Conservation (phyloP, 2,329 filamentous ascomycete genomes). For the Colletotrichum siamense region DNA sequence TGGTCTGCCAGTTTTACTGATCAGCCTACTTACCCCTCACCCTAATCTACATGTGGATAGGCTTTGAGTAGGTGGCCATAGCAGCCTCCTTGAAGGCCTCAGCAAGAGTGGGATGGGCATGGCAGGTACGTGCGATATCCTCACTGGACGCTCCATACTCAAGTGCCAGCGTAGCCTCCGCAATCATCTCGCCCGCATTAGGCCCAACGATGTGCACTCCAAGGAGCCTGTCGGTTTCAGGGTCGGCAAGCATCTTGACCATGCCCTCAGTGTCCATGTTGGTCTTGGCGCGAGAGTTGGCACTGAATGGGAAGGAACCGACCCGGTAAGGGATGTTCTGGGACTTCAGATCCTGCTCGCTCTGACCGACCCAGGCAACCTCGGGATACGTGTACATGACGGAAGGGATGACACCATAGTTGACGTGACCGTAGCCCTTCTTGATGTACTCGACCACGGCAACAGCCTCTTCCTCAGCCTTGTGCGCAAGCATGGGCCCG, state of each 20-base stretch:
- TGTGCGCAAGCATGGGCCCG: slow-evolving; percentile 98
- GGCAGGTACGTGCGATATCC: slow-evolving; percentile 92
- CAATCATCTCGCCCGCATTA: slow-evolving; percentile 99
- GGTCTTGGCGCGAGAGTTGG: slow-evolving; percentile 98
- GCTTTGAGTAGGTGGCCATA: slow-evolving; percentile 95
- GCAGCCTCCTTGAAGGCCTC: slow-evolving; percentile 99
- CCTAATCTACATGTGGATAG: slow-evolving; percentile 83
- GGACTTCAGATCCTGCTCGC: slow-evolving; percentile 93
- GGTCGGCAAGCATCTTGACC: slow-evolving; percentile 97
- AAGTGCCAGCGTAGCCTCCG: slow-evolving; percentile 90
- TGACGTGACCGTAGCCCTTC: slow-evolving; percentile 98
- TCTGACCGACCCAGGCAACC: slow-evolving; percentile 98
- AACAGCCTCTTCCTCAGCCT: slow-evolving; percentile 97
- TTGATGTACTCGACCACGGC: slow-evolving; percentile 96
- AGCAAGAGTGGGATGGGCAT: slow-evolving; percentile 93
- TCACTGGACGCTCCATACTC: slow-evolving; percentile 97
- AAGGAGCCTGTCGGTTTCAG: slow-evolving; percentile 93
- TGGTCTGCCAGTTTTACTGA: neutral
- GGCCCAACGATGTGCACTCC: slow-evolving; percentile 96
- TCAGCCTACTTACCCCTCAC: neutral
- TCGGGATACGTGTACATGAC: slow-evolving; percentile 99
- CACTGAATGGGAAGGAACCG: slow-evolving; percentile 95
- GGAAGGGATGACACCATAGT: slow-evolving; percentile 96
- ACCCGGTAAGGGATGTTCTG: slow-evolving; percentile 90
- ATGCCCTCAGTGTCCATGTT: slow-evolving; percentile 95